Evolutionary conservation across 306 rosid genomes (phyloP), one percentile per base, ranked within the genome.

Genomic region (Macrotyloma uniflorum): DNA sequence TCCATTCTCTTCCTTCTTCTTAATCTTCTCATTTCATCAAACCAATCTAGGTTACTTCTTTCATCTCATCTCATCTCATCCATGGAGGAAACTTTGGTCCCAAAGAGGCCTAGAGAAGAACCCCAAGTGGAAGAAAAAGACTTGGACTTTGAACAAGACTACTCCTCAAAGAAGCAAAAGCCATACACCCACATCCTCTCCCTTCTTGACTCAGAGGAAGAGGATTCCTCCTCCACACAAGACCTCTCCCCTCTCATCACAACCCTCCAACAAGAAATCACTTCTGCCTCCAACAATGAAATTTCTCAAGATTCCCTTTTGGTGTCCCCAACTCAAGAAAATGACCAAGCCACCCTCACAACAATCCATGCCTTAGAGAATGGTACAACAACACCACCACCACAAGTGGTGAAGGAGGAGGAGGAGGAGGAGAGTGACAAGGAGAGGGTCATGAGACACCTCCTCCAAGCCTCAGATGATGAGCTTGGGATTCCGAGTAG

Each of bases 401-500:
- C 36, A 33, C 68, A 46, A 32, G 49, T 49, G 10, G 66, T 59
- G 50, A 84, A 86, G 40, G 88, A 49, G 20, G 90, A 79, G 40
- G 88, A 49, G 20, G 90, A 79, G 12, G 88, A 82, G n/a, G 88
- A 70, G 11, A 82, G 74, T 8, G 96, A 93, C 1, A 83, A 81
- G 19, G 93, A 82, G 47, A 89, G 74, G 49, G 93, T 89, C 0
- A 90, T 91, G 90, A 87, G 93, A 49, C 97, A 84, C 42, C 96
- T 94, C 46, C 89, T 91, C 0, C 90, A 94, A 72, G 98, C 98
- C 61, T 91, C 98, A 0, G 98, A 94, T 59, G 98, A 91, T 57
- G 97, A 94, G 79, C 94, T 94, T 19, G 98, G 98, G 81, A 89
- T 94, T 55, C 98, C 98, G 35, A 85, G 72, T 11, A 68, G 53